phyloP scores from a whole-genome alignment of 768 basidiomycete species.

The Tulasnella calospora region DNA sequence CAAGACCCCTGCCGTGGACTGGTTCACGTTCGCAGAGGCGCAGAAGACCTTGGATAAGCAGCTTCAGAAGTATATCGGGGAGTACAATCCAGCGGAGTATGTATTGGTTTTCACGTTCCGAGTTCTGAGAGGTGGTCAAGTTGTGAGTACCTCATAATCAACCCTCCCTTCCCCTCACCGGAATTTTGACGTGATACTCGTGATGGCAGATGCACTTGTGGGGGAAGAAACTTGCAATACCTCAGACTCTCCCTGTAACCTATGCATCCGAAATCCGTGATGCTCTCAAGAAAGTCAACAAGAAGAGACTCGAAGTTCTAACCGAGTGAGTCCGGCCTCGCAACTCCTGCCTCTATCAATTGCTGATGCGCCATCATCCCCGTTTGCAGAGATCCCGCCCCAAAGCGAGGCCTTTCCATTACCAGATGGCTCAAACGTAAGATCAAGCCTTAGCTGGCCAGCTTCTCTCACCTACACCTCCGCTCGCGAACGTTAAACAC shows the following conservation, averaged over 20 bases:
- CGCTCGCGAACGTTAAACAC: background rate
- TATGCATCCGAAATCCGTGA: constrained; percentile 17
- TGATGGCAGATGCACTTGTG: constrained; percentile 16
- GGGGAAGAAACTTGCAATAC: constrained; percentile 23
- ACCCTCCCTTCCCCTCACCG: background rate
- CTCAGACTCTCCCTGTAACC: constrained; percentile 18
- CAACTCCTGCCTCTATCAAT: background rate
- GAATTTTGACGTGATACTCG: background rate
- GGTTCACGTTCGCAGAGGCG: constrained; percentile 21
- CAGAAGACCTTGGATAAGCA: constrained; percentile 22
- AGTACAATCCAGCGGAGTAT: constrained; percentile 19
- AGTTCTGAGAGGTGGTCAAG: background rate
- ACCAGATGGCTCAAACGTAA: constrained; percentile 12
- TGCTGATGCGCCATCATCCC: background rate
- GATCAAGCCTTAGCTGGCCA: background rate
- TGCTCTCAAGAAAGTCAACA: constrained; percentile 19
- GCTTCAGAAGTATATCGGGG: constrained; percentile 20
- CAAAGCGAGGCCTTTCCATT: background rate
- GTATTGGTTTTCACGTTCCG: constrained; percentile 17
- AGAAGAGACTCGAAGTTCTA: constrained; percentile 17
- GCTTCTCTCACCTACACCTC: background rate
- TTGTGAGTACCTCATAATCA: background rate
- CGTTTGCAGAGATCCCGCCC: background rate
- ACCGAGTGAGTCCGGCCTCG: background rate
- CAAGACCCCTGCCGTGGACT: constrained; percentile 21